Evolutionary conservation across 2,329 filamentous ascomycete species (phyloP).

Genomic region (Fusarium devonianum): DNA sequence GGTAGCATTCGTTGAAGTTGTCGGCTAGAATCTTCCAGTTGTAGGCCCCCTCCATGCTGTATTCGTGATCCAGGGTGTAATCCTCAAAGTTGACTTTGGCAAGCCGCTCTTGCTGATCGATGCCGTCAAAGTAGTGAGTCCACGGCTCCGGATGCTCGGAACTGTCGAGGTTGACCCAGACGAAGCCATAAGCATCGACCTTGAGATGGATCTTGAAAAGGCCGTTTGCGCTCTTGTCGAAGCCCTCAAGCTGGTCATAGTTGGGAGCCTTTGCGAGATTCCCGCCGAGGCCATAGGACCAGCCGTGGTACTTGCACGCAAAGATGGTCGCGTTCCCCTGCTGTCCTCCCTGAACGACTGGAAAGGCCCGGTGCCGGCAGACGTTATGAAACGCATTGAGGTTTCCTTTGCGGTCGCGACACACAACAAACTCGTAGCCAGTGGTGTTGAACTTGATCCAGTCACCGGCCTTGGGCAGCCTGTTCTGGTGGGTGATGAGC

Average conservation of each 20-base stretch:
- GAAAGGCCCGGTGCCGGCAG: conserved; percentile 68
- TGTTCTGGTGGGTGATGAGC: conserved; percentile 59
- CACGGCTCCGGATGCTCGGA: conserved; percentile 55
- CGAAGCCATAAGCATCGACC: conserved; percentile 59
- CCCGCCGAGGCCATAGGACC: conserved; percentile 66
- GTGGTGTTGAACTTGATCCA: conserved; percentile 63
- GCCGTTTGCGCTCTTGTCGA: conserved; percentile 62
- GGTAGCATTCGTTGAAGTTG: conserved; percentile 64
- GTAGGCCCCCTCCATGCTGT: conserved; percentile 61
- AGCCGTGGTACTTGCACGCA: conserved; percentile 67
- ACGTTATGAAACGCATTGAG: conserved; percentile 69
- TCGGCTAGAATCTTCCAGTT: conserved; percentile 69
- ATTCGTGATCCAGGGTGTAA: conserved; percentile 63
- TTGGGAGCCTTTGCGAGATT: conserved; percentile 66
- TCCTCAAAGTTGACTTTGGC: conserved; percentile 55
- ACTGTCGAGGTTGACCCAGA: conserved; percentile 65
- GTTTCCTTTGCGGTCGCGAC: conserved; percentile 47
- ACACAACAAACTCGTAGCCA: conserved; percentile 62
- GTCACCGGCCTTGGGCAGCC: conserved; percentile 60
- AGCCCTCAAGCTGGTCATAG: conserved; percentile 62
- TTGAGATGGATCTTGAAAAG: conserved; percentile 63
- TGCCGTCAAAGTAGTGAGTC: conserved; percentile 57
- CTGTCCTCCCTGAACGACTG: conserved; percentile 57
- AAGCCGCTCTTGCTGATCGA: conserved; percentile 55
- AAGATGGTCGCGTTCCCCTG: conserved; percentile 59